phyloP scores from a whole-genome alignment of 805 yeast species.

The Cyberlindnera japonica region DNA sequence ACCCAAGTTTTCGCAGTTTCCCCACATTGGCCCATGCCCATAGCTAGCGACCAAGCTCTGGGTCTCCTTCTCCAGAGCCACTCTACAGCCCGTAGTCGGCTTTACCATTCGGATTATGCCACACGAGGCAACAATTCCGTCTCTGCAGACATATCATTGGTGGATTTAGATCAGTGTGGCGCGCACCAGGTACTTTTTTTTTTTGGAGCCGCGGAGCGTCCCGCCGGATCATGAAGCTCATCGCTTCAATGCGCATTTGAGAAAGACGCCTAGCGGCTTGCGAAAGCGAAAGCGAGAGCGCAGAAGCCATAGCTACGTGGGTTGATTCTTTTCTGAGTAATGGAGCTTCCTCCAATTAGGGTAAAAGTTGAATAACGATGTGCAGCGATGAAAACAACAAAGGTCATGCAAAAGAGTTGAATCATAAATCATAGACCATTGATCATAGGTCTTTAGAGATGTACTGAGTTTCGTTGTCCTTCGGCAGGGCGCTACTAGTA shows the following conservation, averaged over 20 bases:
- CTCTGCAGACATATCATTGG: conserved; percentile 2
- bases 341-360: too few species aligned
- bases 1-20: too few species aligned
- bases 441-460: too few species aligned
- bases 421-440: too few species aligned
- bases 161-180: conserved; percentile 10
- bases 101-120: conserved; percentile 4
- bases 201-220: neutral
- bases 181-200: neutral
- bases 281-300: too few species aligned
- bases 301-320: too few species aligned
- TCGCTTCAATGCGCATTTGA: neutral
- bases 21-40: neutral
- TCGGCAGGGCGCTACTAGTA: neutral
- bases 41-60: too few species aligned
- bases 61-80: neutral
- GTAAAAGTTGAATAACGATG: too few species aligned
- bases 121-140: neutral
- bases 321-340: too few species aligned
- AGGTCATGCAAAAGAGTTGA: too few species aligned
- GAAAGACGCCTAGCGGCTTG: too few species aligned
- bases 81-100: neutral
- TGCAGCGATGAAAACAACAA: too few species aligned
- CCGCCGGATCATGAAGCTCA: neutral
- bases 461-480: neutral